phyloP scores from a whole-genome alignment of 2,329 filamentous ascomycete genomes.

The Colletotrichum sp. region DNA sequence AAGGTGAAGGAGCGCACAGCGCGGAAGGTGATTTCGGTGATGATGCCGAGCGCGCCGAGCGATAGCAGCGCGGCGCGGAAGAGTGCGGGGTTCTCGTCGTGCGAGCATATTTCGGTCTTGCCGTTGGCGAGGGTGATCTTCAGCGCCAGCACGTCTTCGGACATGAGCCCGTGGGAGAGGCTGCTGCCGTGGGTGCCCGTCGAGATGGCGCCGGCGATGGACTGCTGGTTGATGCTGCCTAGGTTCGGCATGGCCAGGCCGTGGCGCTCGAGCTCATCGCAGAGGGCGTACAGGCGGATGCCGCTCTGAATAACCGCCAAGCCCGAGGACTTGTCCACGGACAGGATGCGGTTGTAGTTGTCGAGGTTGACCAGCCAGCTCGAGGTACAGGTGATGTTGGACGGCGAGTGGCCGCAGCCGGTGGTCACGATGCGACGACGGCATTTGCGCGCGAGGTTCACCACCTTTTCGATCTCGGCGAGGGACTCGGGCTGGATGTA shows the following conservation, averaged over 20 bases:
- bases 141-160: conserved; percentile 75
- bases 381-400: conserved; percentile 88
- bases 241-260: conserved; percentile 90
- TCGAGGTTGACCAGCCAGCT: conserved; percentile 96
- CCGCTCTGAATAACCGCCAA: conserved; percentile 85
- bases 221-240: conserved; percentile 95
- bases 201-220: conserved; percentile 87
- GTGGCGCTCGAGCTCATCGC: conserved; percentile 73
- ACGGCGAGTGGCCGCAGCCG: conserved; percentile 93
- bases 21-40: conserved; percentile 87
- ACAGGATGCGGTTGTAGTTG: conserved; percentile 74
- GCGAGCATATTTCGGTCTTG: conserved; percentile 72
- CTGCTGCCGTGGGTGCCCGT: conserved; percentile 95
- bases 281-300: conserved; percentile 79
- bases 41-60: conserved; percentile 87
- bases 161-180: conserved; percentile 81
- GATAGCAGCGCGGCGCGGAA: conserved; percentile 90
- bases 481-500: conserved; percentile 85
- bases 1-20: conserved; percentile 84
- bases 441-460: conserved; percentile 81
- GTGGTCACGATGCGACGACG: conserved; percentile 83
- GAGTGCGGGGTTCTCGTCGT: conserved; percentile 73
- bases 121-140: conserved; percentile 86
- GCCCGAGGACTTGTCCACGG: conserved; percentile 69
- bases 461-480: conserved; percentile 81